Conservation (phyloP, 2,329 filamentous ascomycete genomes). For the Pezicula radicicola region DNA sequence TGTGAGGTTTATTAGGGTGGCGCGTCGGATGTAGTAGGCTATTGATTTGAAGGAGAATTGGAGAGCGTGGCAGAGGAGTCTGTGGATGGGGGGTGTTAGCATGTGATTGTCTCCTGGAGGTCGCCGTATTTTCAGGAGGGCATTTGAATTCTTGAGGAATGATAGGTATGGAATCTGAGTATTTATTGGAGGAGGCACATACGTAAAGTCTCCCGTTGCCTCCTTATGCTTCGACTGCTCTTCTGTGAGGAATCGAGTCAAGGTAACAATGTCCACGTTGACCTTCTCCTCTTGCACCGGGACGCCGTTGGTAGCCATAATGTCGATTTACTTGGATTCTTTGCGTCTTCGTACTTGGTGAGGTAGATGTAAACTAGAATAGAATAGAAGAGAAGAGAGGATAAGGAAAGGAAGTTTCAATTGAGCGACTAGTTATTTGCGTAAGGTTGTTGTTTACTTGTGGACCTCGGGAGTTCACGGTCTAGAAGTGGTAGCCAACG, state of each 20-base stretch:
- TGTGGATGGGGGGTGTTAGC: conserved; percentile 34
- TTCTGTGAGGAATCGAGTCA: conserved; percentile 94
- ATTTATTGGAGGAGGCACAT: conserved; percentile 30
- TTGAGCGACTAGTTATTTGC: too few relatives aligned
- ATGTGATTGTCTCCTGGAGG: neutral
- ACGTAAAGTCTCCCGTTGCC: conserved; percentile 98
- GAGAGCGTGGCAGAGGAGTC: conserved; percentile 92
- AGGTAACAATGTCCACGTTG: conserved; percentile 93
- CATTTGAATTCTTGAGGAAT: too few relatives aligned
- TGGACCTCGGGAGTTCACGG: too few relatives aligned
- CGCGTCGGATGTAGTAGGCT: conserved; percentile 97
- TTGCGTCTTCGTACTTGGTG: neutral
- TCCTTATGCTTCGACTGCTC: conserved; percentile 92
- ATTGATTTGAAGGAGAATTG: conserved; percentile 99
- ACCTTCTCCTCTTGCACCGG: conserved; percentile 65
- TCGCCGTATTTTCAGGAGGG: too few relatives aligned
- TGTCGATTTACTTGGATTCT: conserved; percentile 8
- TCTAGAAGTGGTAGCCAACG: too few relatives aligned
- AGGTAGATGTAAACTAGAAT: neutral
- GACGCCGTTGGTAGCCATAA: conserved; percentile 19
- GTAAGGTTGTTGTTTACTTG: too few relatives aligned
- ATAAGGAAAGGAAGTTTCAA: neutral
- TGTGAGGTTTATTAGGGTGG: conserved; percentile 91
- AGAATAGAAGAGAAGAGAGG: neutral
- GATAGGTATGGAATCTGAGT: too few relatives aligned